Base-by-base conservation (phyloP, 768 basidiomycete genomes). In the Naganishia vaughanmartiniae region DNA sequence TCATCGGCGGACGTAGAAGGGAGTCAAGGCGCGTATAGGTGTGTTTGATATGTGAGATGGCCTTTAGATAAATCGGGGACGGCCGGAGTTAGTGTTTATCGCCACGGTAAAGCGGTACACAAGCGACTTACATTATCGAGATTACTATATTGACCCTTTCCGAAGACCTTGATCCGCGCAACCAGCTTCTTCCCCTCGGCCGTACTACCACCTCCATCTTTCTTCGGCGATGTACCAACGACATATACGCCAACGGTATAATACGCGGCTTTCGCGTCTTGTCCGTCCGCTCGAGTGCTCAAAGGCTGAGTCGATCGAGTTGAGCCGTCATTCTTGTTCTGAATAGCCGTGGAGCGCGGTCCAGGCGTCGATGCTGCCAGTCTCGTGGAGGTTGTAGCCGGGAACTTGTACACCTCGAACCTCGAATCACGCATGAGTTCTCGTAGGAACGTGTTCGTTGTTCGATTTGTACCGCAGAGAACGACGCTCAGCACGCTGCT, bases 391-490 rank as follows among this genome's bases (percentile, higher is more conserved):
- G 57, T 9, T n/a, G 57, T 11, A n/a, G n/a, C n/a, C 1, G 60
- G 39, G 12, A 68, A 54, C 67, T 68, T 68, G 67, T 56, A 68
- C 4, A 68, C 54, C 21, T 68, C 39, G 54, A 68, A 54, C 4
- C 67, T 53, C 12, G 53, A 30, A 54, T 68, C 67, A 5, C 33
- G 53, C 53, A 45, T 55, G 6, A 68, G 46, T 30, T 54, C 51
- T 1, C 67, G 67, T 9, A 68, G 26, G 46, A 54, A 68, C 24
- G 19, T 45, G 39, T 68, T 68, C 33, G 54, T 55, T 3, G 67
- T 68, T 33, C 67, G 67, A 28, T 68, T 68, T 15, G 67, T 68
- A 12, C 67, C 67, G 39, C 67, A 68, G 10, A 68, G 54, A 1
- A 68, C 54, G 48, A 68, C 28, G 14, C 54, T 54, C 24, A 68